Evolutionary conservation across 306 rosid genomes (phyloP).

Genomic region (Acmispon strigosus): DNA sequence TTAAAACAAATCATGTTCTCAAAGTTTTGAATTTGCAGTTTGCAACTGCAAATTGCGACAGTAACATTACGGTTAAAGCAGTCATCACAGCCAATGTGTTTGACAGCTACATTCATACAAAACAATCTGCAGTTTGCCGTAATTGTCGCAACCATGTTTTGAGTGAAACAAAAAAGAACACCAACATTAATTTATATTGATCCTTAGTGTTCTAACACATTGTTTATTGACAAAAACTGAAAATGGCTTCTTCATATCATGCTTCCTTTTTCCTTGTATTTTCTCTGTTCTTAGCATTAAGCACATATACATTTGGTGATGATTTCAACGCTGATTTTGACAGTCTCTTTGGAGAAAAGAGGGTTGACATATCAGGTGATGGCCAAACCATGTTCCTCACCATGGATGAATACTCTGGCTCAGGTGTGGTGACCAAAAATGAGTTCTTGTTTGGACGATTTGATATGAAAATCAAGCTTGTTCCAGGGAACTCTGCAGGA

Average conservation of each 20-base stretch:
- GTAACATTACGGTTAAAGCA: slow-evolving; percentile 11
- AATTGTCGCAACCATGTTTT: not conserved
- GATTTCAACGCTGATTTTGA: slow-evolving; percentile 24
- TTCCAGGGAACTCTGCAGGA: slow-evolving; percentile 44
- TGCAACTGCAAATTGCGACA: slow-evolving; percentile 17
- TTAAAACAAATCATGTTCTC: not conserved
- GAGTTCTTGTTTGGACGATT: slow-evolving; percentile 41
- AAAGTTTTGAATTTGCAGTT: slow-evolving; percentile 19
- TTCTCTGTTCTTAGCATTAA: not conserved
- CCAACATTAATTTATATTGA: not conserved
- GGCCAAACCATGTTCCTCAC: slow-evolving; percentile 33
- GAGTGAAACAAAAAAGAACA: not conserved
- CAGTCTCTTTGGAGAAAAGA: slow-evolving; percentile 32
- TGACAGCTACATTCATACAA: not conserved
- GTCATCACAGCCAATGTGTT: slow-evolving; percentile 13
- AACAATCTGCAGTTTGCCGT: not conserved
- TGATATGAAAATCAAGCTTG: slow-evolving; percentile 37
- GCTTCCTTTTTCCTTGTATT: slow-evolving; percentile 4
- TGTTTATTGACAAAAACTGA: not conserved
- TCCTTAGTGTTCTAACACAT: not conserved
- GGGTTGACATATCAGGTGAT: slow-evolving; percentile 20
- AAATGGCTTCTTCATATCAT: slow-evolving; percentile 17
- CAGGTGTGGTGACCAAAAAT: slow-evolving; percentile 29
- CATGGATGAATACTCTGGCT: slow-evolving; percentile 34
- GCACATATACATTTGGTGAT: slow-evolving; percentile 14